Evolutionary conservation across 1,284 basidiomycete species (phyloP), one percentile per base, ranked within the genome.

Genomic region (Wallemia mellicola): DNA sequence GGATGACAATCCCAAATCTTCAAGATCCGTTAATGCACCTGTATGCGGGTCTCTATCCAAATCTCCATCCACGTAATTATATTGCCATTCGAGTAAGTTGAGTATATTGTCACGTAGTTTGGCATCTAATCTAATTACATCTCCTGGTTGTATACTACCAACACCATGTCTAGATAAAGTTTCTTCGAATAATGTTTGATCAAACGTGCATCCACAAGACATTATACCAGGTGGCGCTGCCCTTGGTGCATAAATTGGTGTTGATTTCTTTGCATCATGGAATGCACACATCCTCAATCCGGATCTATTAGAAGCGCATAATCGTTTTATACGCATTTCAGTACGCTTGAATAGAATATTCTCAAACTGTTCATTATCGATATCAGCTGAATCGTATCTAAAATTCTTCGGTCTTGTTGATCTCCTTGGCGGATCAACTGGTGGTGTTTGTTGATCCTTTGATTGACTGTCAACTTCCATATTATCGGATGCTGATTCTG

Each of bases 201-300:
- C 81, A 66, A 74, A 77, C 2, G 81, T 80, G 71, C 83, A 86
- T 15, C 83, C 83, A 64, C 83, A 86, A 71, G 86, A 86, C 61
- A 86, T 77, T 63, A 76, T 75, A 17, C 82, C 81, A 0, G 73
- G 70, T 11, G 83, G 83, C 1, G 83, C 83, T 73, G 80, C 80
- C 57, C 83, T 77, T n/a, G 83, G 83, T 2, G 83, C 81, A 64
- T 76, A 78, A 0, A 74, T 73, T 5, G 83, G 76, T 48, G 83
- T 78, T 69, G 86, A 83, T 38, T 83, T 77, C 32, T 83, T 75
- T 1, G 83, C 82, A 67, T 86, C 83, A 65, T 86, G 83, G 83
- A 83, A 86, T 2, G 83, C 80, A 67, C 83, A 86, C 27, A 86
- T 75, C 1, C 83, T 82, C 64, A 86, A 86, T 24, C 83, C 83